Percentiles rank a stretch among this genome's conserved stretches.
phyloP scores from a whole-genome alignment of 768 basidiomycete species.

The Pleurotus platypus region DNA sequence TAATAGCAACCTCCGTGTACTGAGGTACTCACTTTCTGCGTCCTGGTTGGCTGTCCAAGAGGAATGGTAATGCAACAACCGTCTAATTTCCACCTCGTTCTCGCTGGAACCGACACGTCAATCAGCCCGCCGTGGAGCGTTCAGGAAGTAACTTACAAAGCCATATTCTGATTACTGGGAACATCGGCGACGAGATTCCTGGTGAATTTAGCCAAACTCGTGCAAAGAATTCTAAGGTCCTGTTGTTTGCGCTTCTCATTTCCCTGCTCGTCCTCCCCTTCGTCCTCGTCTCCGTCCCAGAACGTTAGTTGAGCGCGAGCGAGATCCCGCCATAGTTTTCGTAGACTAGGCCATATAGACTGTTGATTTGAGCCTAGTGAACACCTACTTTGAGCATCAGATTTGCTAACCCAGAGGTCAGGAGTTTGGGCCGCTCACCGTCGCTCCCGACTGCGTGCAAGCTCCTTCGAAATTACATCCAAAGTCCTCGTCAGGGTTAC shows the following conservation, averaged over 20 bases:
- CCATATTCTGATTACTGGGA: conserved; percentile 63
- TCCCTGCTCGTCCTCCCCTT: conserved; percentile 27
- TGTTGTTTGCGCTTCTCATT: conserved; percentile 21
- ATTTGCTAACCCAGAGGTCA: neutral
- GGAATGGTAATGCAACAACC: conserved; percentile 67
- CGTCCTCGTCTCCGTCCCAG: conserved; percentile 45
- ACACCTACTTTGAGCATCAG: conserved; percentile 20
- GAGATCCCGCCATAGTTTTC: conserved; percentile 53
- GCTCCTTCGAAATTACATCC: conserved; percentile 45
- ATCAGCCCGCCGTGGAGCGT: neutral
- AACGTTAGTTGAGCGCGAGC: conserved; percentile 46
- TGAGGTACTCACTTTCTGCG: conserved; percentile 38
- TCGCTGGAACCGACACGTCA: conserved; percentile 35
- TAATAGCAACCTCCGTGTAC: neutral
- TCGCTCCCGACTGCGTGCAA: conserved; percentile 41
- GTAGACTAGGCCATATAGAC: conserved; percentile 52
- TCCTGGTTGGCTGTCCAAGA: conserved; percentile 73
- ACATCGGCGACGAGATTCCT: conserved; percentile 81
- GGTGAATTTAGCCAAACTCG: conserved; percentile 70
- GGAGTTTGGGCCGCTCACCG: conserved; percentile 25
- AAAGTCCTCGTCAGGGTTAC: conserved; percentile 33
- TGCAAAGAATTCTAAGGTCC: conserved; percentile 36
- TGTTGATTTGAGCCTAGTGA: conserved; percentile 31
- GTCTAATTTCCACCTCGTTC: conserved; percentile 69
- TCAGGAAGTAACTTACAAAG: conserved; percentile 54